These are phyloP conservation scores for Gypsophila paniculata DNA, from an alignment of 179 eudicot genomes.

Conservation along the genomic window DNA sequence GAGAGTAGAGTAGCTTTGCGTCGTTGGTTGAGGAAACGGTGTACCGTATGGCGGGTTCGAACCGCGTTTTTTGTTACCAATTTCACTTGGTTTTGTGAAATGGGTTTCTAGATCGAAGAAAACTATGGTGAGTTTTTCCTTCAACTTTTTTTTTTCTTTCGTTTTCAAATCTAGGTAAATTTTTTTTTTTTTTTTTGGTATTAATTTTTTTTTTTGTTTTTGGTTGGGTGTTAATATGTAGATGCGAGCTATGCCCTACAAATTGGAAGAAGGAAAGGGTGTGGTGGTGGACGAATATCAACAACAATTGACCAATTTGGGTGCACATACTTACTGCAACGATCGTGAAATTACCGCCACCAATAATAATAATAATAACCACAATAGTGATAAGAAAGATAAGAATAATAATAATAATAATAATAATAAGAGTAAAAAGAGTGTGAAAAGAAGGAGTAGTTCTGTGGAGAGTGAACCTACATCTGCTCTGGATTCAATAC, in stretches of 20 bases:
- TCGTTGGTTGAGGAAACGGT: too few species aligned
- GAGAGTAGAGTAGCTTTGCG: too few species aligned
- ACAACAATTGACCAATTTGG: not conserved
- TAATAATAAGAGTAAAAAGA: not conserved
- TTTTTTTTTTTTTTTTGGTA: not conserved
- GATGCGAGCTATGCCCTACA: slow-evolving; percentile 52
- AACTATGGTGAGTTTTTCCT: slow-evolving; percentile 34
- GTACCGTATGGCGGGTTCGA: too few species aligned
- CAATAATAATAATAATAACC: not conserved
- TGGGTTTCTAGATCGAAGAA: slow-evolving; percentile 22
- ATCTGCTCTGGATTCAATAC: slow-evolving; percentile 46
- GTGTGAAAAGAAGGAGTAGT: slow-evolving; percentile 12
- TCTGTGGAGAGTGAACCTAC: slow-evolving; percentile 41
- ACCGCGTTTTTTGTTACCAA: not conserved
- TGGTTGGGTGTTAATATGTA: slow-evolving; percentile 18
- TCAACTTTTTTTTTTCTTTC: too few species aligned
- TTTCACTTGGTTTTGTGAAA: slow-evolving; percentile 11
- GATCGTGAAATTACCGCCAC: not conserved
- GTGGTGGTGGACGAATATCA: slow-evolving; percentile 28
- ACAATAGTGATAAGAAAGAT: not conserved
- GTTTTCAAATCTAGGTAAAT: not conserved
- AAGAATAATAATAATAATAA: not conserved
- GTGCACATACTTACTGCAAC: too few species aligned
- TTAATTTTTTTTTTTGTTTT: not conserved
- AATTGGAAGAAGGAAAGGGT: slow-evolving; percentile 33